Base-by-base conservation (phyloP, 441 rosid species). In the Gossypium schwendimanii region DNA sequence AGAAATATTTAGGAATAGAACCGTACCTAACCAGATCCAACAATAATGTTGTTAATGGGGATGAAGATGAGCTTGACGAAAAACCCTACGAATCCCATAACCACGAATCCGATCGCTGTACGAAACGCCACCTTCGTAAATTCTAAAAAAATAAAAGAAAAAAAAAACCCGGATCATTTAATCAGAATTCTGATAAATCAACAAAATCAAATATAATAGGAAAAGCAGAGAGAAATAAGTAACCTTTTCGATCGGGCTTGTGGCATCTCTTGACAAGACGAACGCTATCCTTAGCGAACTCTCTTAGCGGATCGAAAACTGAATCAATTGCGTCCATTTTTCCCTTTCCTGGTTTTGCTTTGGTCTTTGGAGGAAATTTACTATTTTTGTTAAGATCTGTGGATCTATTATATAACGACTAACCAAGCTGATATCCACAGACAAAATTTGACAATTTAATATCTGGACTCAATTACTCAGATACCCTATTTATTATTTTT, bases 211-310 rank as follows among this genome's bases (percentile, higher is more conserved):
- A 12, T 52, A 17, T 6, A 23, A n/a, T 49, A 49, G 53, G 7
- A 39, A 20, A 1, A 24, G 47, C 6, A 47, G 28, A 18, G 2
- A 31, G 41, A 45, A 17, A 18, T 3, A 10, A 24, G 3, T 6
- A 49, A 86, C 90, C 94, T 84, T 89, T 89, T 36, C 41, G 41
- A 66, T 89, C 92, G 75, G 92, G 92, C 81, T 87, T 89, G 86
- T 87, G 94, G 82, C 90, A 89, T 23, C 89, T 83, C 86, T 89
- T 86, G 77, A 87, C 94, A 69, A 87, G 91, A 28, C 90, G 89
- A 21, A 78, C 77, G 76, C 92, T 88, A 77, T 89, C 91, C 84
- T 88, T 86, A 28, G 92, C 81, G 81, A 89, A 89, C 26, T 89
- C 92, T 39, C 91, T 82, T 54, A 89, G 80, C 1, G 92, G 31